A percentile compares a stretch with the other conserved stretches of the same genome.
Conservation (phyloP, 2,329 filamentous ascomycete species). For the Parasarocladium wereldwijsianum region DNA sequence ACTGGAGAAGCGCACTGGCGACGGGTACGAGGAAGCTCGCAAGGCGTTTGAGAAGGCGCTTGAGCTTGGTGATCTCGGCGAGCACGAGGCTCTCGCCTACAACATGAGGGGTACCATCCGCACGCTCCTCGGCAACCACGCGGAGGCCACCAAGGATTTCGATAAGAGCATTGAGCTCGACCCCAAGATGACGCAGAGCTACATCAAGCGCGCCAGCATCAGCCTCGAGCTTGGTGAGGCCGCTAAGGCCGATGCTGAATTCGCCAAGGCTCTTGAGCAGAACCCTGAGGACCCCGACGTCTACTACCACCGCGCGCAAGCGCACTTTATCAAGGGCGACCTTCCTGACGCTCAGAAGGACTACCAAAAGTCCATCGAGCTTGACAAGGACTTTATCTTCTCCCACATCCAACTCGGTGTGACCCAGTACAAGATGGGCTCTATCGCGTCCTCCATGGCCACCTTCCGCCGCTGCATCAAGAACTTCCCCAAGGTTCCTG, state of each 20-base stretch:
- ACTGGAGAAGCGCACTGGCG: conserved; percentile 73
- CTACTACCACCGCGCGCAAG: conserved; percentile 96
- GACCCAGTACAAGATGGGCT: conserved; percentile 99
- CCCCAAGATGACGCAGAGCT: conserved; percentile 96
- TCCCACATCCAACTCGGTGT: conserved; percentile 98
- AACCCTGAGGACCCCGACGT: conserved; percentile 88
- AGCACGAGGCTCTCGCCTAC: conserved; percentile 93
- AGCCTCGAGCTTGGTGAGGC: conserved; percentile 70
- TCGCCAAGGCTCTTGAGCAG: conserved; percentile 70
- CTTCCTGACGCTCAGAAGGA: conserved; percentile 91
- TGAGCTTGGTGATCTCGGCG: conserved; percentile 73
- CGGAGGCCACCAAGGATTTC: conserved; percentile 75
- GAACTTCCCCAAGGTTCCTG: conserved; percentile 92
- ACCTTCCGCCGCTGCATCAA: conserved; percentile 96
- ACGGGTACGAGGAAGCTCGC: conserved; percentile 82
- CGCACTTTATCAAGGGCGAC: conserved; percentile 94
- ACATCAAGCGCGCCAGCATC: conserved; percentile 92
- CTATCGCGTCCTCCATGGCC: conserved; percentile 92
- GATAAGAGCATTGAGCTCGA: conserved; percentile 87
- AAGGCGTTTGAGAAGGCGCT: conserved; percentile 75
- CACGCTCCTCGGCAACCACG: conserved; percentile 83
- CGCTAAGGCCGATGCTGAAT: conserved; percentile 55
- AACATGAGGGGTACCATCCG: conserved; percentile 78
- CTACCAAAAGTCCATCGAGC: conserved; percentile 97
- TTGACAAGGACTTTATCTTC: conserved; percentile 95